Evolutionary conservation across 108 stramenopile species (phyloP), one percentile per base, ranked within the genome.

Genomic region (Cyclotella cryptica): DNA sequence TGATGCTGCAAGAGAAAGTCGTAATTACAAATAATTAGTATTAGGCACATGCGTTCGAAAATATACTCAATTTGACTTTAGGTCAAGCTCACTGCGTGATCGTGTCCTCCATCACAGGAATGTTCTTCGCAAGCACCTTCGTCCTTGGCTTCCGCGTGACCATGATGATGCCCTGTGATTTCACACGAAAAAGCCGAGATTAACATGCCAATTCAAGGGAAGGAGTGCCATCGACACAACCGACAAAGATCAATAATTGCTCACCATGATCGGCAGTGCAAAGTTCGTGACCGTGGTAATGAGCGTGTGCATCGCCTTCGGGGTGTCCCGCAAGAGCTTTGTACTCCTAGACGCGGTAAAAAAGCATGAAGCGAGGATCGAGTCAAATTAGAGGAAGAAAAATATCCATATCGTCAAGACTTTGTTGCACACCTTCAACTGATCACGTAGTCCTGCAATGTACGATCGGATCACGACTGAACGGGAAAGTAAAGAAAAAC

Each of bases 361-460:
- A 1, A 51, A 51, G 19, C 1, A 51, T 3, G 8, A 51, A 17
- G 19, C n/a, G 8, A 19, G 3, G 19, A 51, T 35, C 35, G n/a
- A n/a, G n/a, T n/a, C n/a, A n/a, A n/a, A n/a, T n/a, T n/a, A n/a
- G n/a, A n/a, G n/a, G n/a, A n/a, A n/a, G n/a, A n/a, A n/a, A n/a
- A n/a, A n/a, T n/a, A n/a, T n/a, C n/a, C n/a, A n/a, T n/a, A n/a
- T n/a, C n/a, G n/a, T n/a, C 35, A 35, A 5, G 35, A 6, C 2
- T 35, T 35, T 35, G 2, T 61, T 35, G 30, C 10, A 58, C 28
- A 70, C 80, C 39, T 73, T 80, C 4, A 80, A 51, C 39, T 80
- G 72, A 69, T 81, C 80, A 15, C 80, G 67, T 19, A 81, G 53
- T 15, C 80, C 80, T 22, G 80, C 80, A 53, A 81, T 74, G 62